Evolutionary conservation across 1,284 basidiomycete genomes (phyloP).

Genomic region (Jaminaea rosea): DNA sequence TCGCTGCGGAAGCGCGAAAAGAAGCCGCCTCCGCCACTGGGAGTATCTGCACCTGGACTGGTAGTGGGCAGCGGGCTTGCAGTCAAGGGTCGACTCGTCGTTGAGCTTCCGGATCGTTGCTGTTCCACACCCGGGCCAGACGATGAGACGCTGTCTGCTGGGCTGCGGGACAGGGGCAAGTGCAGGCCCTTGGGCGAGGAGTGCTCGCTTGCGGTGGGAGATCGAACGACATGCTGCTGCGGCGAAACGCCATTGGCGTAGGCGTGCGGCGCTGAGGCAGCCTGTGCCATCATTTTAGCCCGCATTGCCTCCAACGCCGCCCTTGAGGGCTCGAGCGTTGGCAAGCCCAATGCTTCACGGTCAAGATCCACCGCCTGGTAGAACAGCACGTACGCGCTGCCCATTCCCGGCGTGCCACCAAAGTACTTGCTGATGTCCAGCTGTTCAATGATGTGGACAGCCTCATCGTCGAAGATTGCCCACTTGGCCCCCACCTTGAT

Average conservation of each 20-base stretch:
- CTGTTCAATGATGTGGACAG: constrained; percentile 77
- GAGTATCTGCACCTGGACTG: too few relatives aligned
- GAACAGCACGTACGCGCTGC: constrained; percentile 91
- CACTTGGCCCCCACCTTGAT: constrained; percentile 73
- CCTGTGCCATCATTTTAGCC: neutral
- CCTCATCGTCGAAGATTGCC: constrained; percentile 93
- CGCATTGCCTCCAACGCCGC: neutral
- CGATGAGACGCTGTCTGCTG: too few relatives aligned
- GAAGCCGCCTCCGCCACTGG: too few relatives aligned
- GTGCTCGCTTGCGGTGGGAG: neutral
- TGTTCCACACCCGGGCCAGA: too few relatives aligned
- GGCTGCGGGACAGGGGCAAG: too few relatives aligned
- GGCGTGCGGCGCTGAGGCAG: neutral
- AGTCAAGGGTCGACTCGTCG: too few relatives aligned
- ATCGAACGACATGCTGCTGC: neutral
- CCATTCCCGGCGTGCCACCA: constrained; percentile 70
- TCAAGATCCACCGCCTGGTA: constrained; percentile 78
- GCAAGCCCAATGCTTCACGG: constrained; percentile 11
- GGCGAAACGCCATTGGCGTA: neutral
- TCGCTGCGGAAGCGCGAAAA: too few relatives aligned
- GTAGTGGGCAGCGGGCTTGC: too few relatives aligned
- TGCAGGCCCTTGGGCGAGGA: neutral
- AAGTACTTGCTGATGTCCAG: constrained; percentile 85
- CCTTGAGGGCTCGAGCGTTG: constrained; percentile 1
- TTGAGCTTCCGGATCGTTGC: too few relatives aligned